phyloP scores from a whole-genome alignment of 495 filamentous ascomycete species.

The Xylaria palmicola region DNA sequence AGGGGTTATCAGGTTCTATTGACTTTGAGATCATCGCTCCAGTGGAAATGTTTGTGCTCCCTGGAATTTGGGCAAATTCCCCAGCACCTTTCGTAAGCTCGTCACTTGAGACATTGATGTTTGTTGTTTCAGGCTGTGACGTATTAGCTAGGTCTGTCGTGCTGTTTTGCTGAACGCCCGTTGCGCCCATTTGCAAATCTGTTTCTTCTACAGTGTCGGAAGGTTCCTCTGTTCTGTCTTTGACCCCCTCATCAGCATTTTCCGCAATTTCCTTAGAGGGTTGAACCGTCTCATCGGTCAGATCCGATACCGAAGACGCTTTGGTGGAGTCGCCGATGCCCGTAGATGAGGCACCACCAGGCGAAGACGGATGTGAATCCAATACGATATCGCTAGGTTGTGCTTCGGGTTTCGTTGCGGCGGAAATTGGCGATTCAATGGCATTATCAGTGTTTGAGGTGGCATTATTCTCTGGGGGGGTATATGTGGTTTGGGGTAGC shows the following conservation, averaged over 20 bases:
- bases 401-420: conserved; percentile 32
- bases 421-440: conserved; percentile 33
- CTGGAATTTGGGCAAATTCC: conserved; percentile 22
- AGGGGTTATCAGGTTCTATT: not conserved
- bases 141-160: conserved; percentile 12
- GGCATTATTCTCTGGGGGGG: conserved; percentile 18
- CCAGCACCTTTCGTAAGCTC: conserved; percentile 11
- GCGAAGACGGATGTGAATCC: conserved; percentile 54
- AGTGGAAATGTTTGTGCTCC: not conserved
- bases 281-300: conserved; percentile 52
- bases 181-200: not conserved
- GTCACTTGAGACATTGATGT: conserved; percentile 15
- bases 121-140: conserved; percentile 17
- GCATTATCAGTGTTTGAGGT: conserved; percentile 40
- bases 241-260: conserved; percentile 16
- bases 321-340: conserved; percentile 53
- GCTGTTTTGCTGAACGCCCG: not conserved
- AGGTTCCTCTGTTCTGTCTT: conserved; percentile 11
- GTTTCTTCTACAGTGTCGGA: not conserved
- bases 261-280: conserved; percentile 21
- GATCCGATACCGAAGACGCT: conserved; percentile 56
- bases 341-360: conserved; percentile 41
- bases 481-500: conserved; percentile 9
- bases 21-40: not conserved
- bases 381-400: conserved; percentile 34